Base-by-base conservation (phyloP, 495 filamentous ascomycete species). In the Lepraria neglecta region DNA sequence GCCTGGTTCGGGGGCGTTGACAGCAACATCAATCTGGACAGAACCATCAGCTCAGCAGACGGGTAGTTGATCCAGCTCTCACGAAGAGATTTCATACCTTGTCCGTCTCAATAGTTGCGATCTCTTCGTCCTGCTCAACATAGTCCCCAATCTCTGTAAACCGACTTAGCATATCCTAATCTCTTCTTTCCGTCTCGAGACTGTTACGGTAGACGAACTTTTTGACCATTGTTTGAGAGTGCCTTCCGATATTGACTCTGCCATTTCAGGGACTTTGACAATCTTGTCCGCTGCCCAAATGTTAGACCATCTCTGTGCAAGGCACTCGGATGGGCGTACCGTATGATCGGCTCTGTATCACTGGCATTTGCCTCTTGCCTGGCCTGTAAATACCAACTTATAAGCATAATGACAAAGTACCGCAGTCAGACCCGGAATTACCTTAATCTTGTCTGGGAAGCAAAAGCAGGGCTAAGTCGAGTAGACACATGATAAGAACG, bases 61-160 rank as follows among this genome's bases (percentile, higher is more conserved):
- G 3, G 21, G 31, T 52, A 52, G 11, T 10, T 1, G 21, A 4
- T 11, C n/a, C n/a, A 17, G n/a, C 21, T 4, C 12, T 5, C 27
- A 43, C 15, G 35, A 19, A 38, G 45, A 28, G 55, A 51, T 35
- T 24, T 62, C 74, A 64, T 79, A 91, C 92, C 88, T 99, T 99
- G 80, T 99, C 95, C n/a, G 94, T 99, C 75, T 99, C 94, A 71
- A 99, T 99, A 40, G 95, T 96, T 33, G 94, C 95, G 70, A 99
- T 94, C 73, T 97, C 95, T 74, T 99, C 95, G 69, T 97, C 95
- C 69, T 87, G 86, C 77, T 94, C 89, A 17, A 99, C 91, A 67
- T 82, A 94, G 76, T 99, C 95, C 59, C 94, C 94, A 71, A 96
- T 79, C 76, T 95, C 84, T 85, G 56, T 33, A n/a, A 4, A 12